Conservation (phyloP, 179 eudicot genomes). For the Patellifolia procumbens region DNA sequence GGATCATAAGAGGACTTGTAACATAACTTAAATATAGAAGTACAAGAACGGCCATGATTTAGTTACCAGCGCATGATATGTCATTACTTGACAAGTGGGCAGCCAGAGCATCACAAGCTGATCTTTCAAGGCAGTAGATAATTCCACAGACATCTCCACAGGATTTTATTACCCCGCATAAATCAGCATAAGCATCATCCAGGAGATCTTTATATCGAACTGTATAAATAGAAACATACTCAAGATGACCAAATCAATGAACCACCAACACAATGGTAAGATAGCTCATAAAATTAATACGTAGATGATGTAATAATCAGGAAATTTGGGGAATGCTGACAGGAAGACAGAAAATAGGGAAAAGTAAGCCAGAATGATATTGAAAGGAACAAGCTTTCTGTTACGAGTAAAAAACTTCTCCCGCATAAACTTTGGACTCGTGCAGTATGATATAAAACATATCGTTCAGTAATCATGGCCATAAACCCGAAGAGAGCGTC, state of each 20-base stretch:
- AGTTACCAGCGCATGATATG: conserved; percentile 78
- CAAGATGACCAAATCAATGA: conserved; percentile 21
- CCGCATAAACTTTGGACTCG: neutral
- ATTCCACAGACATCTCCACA: conserved; percentile 80
- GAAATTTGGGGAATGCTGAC: neutral
- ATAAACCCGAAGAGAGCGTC: neutral
- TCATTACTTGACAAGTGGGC: conserved; percentile 64
- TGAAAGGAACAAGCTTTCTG: neutral
- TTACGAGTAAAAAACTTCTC: neutral
- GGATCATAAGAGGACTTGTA: neutral
- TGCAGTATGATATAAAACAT: conserved; percentile 1
- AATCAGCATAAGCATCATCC: conserved; percentile 72
- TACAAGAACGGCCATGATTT: neutral
- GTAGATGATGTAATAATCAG: conserved; percentile 15
- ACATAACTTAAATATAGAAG: conserved; percentile 8
- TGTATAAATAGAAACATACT: conserved; percentile 41
- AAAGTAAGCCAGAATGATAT: conserved; percentile 3
- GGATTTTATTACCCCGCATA: conserved; percentile 67
- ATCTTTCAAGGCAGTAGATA: conserved; percentile 92
- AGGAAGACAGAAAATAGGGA: neutral
- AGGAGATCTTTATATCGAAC: conserved; percentile 93
- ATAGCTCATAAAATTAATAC: neutral
- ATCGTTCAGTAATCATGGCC: neutral
- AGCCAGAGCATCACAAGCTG: conserved; percentile 83
- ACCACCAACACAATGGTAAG: neutral